These are phyloP conservation scores for Graphiopsis chlorocephala DNA, from an alignment of 2,329 filamentous ascomycete genomes.

Conservation along the genomic window DNA sequence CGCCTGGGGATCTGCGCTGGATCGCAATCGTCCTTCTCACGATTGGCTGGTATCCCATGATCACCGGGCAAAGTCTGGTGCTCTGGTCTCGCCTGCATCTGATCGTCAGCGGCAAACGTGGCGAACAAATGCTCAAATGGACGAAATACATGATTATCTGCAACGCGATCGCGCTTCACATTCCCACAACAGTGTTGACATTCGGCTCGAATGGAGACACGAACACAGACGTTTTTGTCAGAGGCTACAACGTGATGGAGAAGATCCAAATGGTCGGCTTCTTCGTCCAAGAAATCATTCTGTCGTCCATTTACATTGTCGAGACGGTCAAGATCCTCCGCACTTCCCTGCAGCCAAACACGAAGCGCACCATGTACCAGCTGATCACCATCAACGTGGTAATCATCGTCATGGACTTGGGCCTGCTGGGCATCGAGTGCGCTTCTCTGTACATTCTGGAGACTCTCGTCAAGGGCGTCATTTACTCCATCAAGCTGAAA, in stretches of 20 bases:
- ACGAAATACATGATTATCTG: constrained; percentile 58
- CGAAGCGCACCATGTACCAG: constrained; percentile 34
- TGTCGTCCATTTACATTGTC: constrained; percentile 32
- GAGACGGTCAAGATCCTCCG: constrained; percentile 29
- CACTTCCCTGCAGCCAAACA: constrained; percentile 21
- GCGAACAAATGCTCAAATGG: constrained; percentile 47
- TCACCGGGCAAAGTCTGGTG: constrained; percentile 61
- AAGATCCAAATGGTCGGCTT: constrained; percentile 46
- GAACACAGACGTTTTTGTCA: constrained; percentile 31
- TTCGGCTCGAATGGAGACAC: constrained; percentile 48
- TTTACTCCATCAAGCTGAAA: constrained; percentile 36
- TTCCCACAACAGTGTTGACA: constrained; percentile 54
- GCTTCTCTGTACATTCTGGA: constrained; percentile 34
- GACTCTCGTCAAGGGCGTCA: constrained; percentile 38
- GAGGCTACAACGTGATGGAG: constrained; percentile 43
- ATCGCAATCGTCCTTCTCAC: constrained; percentile 29
- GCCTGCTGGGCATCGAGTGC: constrained; percentile 35
- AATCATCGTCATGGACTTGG: constrained; percentile 39
- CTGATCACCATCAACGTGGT: constrained; percentile 38
- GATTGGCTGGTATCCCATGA: constrained; percentile 60
- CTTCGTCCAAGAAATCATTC: constrained; percentile 40
- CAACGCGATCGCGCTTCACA: constrained; percentile 53
- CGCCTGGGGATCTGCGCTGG: constrained; percentile 31
- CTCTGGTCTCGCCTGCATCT: constrained; percentile 63
- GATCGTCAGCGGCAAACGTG: constrained; percentile 45